phyloP scores from a whole-genome alignment of 345 rosid species.

The Linum usitatissimum region DNA sequence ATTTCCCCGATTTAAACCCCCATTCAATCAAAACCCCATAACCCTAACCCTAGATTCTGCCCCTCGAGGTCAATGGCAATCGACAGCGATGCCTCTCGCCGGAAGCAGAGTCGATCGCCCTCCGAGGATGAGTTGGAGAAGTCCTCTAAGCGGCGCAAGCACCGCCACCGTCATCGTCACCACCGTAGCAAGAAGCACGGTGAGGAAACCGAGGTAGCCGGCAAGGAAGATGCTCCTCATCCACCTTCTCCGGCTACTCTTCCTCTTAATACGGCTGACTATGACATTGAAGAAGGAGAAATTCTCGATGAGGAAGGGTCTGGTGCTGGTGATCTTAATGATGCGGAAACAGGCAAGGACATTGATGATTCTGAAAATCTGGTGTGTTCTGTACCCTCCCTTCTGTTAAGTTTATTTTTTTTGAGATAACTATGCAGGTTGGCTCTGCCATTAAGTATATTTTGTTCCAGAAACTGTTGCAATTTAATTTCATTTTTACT shows the following conservation, averaged over 20 bases:
- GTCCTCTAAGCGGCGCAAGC: slow-evolving; percentile 69
- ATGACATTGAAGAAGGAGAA: slow-evolving; percentile 97
- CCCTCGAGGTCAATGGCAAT: slow-evolving; percentile 11
- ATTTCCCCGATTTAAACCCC: background rate
- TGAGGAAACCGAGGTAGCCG: slow-evolving; percentile 27
- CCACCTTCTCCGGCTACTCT: slow-evolving; percentile 17
- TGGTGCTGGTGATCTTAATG: slow-evolving; percentile 21
- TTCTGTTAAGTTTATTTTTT: background rate
- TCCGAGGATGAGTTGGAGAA: slow-evolving; percentile 43
- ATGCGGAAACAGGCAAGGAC: slow-evolving; percentile 21
- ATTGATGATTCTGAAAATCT: slow-evolving; percentile 21
- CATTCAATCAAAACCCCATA: slow-evolving; percentile 40
- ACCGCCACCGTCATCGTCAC: slow-evolving; percentile 56
- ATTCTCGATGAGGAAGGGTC: slow-evolving; percentile 61
- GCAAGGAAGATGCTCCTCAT: slow-evolving; percentile 23
- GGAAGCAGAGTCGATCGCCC: slow-evolving; percentile 60
- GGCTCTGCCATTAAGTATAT: background rate
- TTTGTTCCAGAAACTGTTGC: too few species aligned
- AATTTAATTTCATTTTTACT: too few species aligned
- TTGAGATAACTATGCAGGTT: background rate
- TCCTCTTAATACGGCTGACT: slow-evolving; percentile 24
- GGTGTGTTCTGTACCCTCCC: slow-evolving; percentile 58
- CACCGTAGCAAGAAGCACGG: slow-evolving; percentile 56
- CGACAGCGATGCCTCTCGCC: slow-evolving; percentile 36
- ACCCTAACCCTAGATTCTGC: slow-evolving; percentile 15